phyloP scores from a whole-genome alignment of 371 early-diverging fungal species.

The Haplosporangium sp. region DNA sequence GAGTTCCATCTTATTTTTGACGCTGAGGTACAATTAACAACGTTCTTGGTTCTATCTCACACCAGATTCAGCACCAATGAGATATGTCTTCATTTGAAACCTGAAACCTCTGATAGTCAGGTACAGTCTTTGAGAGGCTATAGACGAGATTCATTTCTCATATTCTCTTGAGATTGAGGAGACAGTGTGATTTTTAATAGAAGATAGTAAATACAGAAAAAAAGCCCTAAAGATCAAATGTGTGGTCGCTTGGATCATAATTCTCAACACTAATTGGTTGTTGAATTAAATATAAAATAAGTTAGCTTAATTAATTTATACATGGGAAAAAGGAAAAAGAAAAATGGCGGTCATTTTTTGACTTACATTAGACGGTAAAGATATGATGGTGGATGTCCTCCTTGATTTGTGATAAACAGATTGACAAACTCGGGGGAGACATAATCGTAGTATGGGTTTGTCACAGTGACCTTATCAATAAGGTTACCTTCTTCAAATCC shows the following conservation, averaged over 20 bases:
- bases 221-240: conserved; percentile 27
- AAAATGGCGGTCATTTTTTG: background rate
- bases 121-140: too few relatives aligned
- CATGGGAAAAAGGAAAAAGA: background rate
- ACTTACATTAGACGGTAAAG: conserved; percentile 79
- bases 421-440: conserved; percentile 90
- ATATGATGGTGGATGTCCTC: conserved; percentile 82
- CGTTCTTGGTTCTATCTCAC: too few relatives aligned
- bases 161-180: background rate
- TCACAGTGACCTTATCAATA: conserved; percentile 82
- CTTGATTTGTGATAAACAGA: conserved; percentile 92
- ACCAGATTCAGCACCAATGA: too few relatives aligned
- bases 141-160: too few relatives aligned
- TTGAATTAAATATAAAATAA: conserved; percentile 1
- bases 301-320: background rate
- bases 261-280: conserved; percentile 33
- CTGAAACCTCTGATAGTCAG: too few relatives aligned
- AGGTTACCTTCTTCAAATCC: conserved; percentile 84
- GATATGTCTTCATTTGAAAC: too few relatives aligned
- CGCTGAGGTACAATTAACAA: too few relatives aligned
- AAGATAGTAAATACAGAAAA: conserved; percentile 6
- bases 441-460: conserved; percentile 92
- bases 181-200: background rate
- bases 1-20: too few relatives aligned
- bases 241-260: conserved; percentile 43